These are phyloP conservation scores for Hymenoscyphus infarciens DNA, from an alignment of 2,329 filamentous ascomycete species.

Conservation along the genomic window DNA sequence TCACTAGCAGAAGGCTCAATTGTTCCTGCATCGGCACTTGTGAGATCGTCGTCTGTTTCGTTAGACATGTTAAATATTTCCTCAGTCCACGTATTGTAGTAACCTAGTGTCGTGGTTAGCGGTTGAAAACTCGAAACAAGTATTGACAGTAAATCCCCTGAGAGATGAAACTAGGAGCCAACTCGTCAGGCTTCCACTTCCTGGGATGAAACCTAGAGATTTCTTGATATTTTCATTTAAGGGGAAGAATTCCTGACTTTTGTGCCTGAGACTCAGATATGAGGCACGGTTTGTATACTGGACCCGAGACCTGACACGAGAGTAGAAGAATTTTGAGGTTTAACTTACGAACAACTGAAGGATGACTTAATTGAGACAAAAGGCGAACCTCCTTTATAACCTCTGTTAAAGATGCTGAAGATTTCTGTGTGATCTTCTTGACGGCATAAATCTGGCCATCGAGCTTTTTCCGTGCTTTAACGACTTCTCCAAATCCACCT, in stretches of 20 bases:
- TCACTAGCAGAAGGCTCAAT: conserved; percentile 28
- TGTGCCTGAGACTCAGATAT: background rate
- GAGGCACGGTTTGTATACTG: background rate
- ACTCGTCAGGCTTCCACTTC: background rate
- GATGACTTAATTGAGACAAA: conserved; percentile 89
- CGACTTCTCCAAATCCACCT: conserved; percentile 93
- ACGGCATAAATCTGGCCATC: conserved; percentile 93
- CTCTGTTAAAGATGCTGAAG: conserved; percentile 74
- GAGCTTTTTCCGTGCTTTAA: conserved; percentile 90
- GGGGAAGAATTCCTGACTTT: background rate
- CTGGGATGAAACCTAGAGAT: background rate
- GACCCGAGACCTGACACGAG: background rate
- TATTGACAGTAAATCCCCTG: background rate
- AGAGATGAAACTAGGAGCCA: background rate
- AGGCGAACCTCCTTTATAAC: conserved; percentile 82
- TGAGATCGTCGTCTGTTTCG: conserved; percentile 53
- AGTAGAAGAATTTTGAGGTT: background rate
- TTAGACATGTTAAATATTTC: conserved; percentile 51
- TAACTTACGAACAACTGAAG: conserved; percentile 49
- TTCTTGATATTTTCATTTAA: background rate
- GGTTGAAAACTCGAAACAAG: background rate
- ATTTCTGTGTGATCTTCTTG: conserved; percentile 89
- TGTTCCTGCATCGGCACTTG: conserved; percentile 44
- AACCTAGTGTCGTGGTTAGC: conserved; percentile 52
- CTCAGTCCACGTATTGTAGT: conserved; percentile 95